Evolutionary conservation across 306 rosid species (phyloP).

Genomic region (Begonia loranthoides): DNA sequence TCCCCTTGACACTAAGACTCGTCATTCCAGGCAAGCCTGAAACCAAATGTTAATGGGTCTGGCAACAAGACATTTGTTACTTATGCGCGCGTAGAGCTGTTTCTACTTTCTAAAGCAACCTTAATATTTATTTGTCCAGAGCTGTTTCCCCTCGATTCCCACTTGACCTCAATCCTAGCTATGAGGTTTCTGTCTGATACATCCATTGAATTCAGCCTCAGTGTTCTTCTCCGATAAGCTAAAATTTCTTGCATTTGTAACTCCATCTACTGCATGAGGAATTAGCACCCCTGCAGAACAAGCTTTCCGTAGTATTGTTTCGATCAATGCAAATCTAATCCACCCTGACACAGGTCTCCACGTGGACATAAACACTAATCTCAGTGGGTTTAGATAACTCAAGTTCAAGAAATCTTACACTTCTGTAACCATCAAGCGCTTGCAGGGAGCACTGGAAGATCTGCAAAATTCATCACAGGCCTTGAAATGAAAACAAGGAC

Average conservation of each 20-base stretch:
- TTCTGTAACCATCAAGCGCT: constrained; percentile 84
- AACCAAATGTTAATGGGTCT: constrained; percentile 87
- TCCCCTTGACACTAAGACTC: constrained; percentile 64
- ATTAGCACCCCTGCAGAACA: constrained; percentile 89
- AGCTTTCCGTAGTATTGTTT: constrained; percentile 79
- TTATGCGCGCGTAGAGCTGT: constrained; percentile 83
- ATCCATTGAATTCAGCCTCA: constrained; percentile 79
- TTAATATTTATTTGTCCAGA: constrained; percentile 76
- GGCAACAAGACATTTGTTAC: constrained; percentile 88
- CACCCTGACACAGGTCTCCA: constrained; percentile 46
- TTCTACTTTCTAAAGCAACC: constrained; percentile 84
- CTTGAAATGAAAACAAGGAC: constrained; percentile 33
- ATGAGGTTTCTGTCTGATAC: constrained; percentile 78
- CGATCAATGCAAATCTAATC: constrained; percentile 29
- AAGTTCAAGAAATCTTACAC: constrained; percentile 82
- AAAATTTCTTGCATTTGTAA: constrained; percentile 30
- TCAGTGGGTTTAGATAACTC: constrained; percentile 88
- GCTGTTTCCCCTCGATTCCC: constrained; percentile 84
- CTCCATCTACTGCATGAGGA: constrained; percentile 57
- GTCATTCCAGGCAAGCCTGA: constrained; percentile 51
- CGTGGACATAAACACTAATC: constrained; percentile 65
- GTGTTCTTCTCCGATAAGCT: too few relatives aligned
- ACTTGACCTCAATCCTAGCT: constrained; percentile 72
- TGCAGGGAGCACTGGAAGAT: constrained; percentile 54
- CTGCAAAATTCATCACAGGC: constrained; percentile 38